These are phyloP conservation scores for Rhododendron kiyosumense DNA, from an alignment of 148 eudicot genomes.

Conservation along the genomic window DNA sequence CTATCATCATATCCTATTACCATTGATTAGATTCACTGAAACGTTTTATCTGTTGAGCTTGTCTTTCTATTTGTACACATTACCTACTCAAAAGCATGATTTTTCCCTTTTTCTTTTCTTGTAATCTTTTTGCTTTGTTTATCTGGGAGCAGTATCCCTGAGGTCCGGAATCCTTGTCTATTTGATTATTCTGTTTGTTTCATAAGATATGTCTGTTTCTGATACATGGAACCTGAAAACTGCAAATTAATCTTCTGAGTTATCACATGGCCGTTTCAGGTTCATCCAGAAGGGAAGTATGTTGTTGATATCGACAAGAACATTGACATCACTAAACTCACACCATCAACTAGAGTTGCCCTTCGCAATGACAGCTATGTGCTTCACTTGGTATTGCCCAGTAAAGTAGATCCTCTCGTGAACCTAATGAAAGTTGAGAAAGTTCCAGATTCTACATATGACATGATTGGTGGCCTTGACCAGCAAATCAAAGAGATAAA, in stretches of 20 bases:
- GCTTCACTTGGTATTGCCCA: slow-evolving; percentile 67
- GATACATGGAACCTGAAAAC: neutral
- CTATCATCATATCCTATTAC: neutral
- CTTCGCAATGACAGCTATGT: slow-evolving; percentile 75
- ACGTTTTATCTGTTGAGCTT: neutral
- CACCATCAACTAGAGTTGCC: slow-evolving; percentile 77
- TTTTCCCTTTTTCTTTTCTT: neutral
- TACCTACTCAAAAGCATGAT: neutral
- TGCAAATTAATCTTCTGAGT: neutral
- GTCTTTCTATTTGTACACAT: neutral
- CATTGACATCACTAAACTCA: slow-evolving; percentile 69
- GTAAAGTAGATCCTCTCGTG: slow-evolving; percentile 81
- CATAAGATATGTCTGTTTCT: neutral
- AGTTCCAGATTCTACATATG: slow-evolving; percentile 82
- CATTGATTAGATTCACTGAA: neutral
- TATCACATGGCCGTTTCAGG: slow-evolving; percentile 26
- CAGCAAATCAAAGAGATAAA: slow-evolving; percentile 82
- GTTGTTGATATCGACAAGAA: slow-evolving; percentile 75
- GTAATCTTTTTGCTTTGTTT: neutral
- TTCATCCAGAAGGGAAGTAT: slow-evolving; percentile 84
- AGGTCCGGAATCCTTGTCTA: neutral
- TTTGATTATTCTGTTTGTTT: neutral
- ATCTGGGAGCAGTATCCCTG: neutral
- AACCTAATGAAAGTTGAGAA: slow-evolving; percentile 85
- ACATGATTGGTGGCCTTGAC: slow-evolving; percentile 76